Conservation (phyloP, 106 monocot genomes). For the Apostasia ramifera region DNA sequence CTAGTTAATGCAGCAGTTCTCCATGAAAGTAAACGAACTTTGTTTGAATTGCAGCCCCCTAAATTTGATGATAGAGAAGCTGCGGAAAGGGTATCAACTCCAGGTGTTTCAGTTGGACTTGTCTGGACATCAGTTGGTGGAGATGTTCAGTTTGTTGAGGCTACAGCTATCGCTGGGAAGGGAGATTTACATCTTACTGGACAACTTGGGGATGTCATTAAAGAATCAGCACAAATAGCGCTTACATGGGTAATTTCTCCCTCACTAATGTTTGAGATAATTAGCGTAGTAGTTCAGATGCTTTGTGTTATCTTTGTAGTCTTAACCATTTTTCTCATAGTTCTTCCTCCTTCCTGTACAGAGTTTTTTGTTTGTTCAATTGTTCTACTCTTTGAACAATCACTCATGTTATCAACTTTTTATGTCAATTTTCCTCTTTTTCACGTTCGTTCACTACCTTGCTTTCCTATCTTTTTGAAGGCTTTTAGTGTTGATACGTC, state of each 20-base stretch:
- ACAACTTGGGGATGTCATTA: constrained; percentile 99
- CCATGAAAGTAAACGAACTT: background rate
- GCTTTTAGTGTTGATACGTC: no score
- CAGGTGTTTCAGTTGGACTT: constrained; percentile 87
- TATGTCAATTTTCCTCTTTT: no score
- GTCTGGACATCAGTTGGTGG: constrained; percentile 98
- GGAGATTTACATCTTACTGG: constrained; percentile 94
- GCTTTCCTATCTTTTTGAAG: no score
- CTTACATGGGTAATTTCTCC: constrained; percentile 78
- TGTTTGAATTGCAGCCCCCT: constrained; percentile 56
- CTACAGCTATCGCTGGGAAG: constrained; percentile 85
- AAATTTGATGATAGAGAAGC: constrained; percentile 81
- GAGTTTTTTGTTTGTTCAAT: no score
- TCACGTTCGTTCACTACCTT: no score
- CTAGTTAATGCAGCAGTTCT: background rate
- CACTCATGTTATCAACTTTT: no score
- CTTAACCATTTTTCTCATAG: no score
- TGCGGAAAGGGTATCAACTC: constrained; percentile 68
- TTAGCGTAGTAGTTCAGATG: no score
- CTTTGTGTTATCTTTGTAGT: no score
- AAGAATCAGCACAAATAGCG: constrained; percentile 98
- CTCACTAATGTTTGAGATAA: background rate
- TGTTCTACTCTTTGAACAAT: no score
- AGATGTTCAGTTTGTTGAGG: constrained; percentile 96
- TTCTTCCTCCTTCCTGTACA: no score